Evolutionary conservation across 345 rosid genomes (phyloP).

Genomic region (Iberis pinnata): DNA sequence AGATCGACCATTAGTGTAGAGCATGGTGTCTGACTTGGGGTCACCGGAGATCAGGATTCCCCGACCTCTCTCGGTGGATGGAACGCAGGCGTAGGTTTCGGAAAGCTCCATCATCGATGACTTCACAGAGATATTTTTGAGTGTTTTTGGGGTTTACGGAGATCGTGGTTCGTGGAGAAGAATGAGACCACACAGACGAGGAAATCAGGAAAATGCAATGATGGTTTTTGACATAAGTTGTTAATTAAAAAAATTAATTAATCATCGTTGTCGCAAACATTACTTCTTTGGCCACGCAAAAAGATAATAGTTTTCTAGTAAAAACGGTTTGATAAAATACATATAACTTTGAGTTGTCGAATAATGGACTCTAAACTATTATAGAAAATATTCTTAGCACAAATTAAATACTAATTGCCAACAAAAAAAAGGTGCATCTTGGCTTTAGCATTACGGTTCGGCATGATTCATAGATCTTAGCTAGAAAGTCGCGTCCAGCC

Average conservation of each 20-base stretch:
- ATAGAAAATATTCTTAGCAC: no score
- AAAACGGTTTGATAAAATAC: no score
- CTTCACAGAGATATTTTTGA: conserved; percentile 1
- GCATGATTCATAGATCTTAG: no score
- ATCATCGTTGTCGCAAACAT: conserved; percentile 9
- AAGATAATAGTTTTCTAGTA: no score
- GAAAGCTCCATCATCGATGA: conserved; percentile 42
- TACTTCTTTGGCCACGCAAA: neutral
- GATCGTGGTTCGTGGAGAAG: conserved; percentile 5
- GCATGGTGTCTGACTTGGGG: conserved; percentile 58
- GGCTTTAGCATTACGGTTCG: no score
- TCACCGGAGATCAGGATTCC: conserved; percentile 80
- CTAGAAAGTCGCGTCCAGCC: no score
- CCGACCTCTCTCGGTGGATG: conserved; percentile 88
- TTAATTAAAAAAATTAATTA: neutral
- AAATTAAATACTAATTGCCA: no score
- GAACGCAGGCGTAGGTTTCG: conserved; percentile 81
- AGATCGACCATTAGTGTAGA: conserved; percentile 86
- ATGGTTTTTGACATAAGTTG: conserved; percentile 15
- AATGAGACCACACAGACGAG: neutral
- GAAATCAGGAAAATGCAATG: neutral
- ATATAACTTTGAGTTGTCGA: no score
- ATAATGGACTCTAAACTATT: no score
- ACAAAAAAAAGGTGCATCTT: no score
- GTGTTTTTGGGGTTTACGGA: neutral